These are phyloP conservation scores for Lactarius sp. DNA, from an alignment of 768 basidiomycete genomes.

Conservation along the genomic window DNA sequence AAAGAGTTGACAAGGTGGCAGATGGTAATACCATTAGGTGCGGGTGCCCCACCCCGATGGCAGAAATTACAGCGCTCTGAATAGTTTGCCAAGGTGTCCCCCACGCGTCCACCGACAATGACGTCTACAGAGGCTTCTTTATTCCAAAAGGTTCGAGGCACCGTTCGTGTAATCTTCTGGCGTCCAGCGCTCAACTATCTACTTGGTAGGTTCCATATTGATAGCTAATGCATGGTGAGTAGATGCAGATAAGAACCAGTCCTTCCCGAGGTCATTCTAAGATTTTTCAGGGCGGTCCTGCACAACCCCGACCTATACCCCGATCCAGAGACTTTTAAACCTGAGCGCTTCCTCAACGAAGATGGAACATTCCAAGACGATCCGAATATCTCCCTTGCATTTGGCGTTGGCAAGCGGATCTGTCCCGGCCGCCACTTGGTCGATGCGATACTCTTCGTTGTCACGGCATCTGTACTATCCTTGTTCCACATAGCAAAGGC, in stretches of 20 bases:
- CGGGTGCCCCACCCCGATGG: too few species aligned
- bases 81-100: neutral
- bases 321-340: conserved; percentile 10
- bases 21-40: too few species aligned
- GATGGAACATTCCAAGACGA: conserved; percentile 4
- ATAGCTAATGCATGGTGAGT: too few species aligned
- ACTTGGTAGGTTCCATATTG: too few species aligned
- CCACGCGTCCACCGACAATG: conserved; percentile 7
- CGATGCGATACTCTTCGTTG: too few species aligned
- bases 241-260: too few species aligned
- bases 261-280: neutral
- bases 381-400: neutral
- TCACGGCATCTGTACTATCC: too few species aligned
- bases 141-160: conserved; percentile 18
- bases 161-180: too few species aligned
- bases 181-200: too few species aligned
- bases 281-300: conserved; percentile 2
- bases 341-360: neutral
- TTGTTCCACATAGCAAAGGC: too few species aligned
- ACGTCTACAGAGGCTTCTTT: conserved; percentile 11
- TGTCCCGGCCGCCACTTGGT: conserved; percentile 16
- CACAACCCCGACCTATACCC: conserved; percentile 11
- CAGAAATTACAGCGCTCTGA: neutral
- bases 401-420: conserved; percentile 9
- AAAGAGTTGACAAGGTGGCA: neutral